Evolutionary conservation across 768 basidiomycete species (phyloP).

Genomic region (Atractiella rhizophila): DNA sequence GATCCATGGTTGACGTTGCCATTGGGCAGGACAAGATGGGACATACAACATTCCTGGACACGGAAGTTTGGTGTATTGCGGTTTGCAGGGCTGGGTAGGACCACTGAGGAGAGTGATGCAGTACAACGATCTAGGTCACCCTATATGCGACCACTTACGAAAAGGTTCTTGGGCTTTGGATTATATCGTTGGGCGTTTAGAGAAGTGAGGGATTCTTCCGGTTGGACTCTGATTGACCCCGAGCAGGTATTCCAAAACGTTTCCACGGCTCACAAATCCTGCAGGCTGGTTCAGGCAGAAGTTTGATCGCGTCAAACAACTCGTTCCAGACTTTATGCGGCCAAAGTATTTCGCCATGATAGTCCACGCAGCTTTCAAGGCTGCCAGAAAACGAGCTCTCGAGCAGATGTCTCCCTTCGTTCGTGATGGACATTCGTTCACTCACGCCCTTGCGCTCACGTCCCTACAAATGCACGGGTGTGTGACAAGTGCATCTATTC

Average conservation of each 20-base stretch:
- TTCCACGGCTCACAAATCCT: constrained; percentile 44
- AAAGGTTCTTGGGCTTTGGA: constrained; percentile 79
- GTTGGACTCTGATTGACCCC: not conserved
- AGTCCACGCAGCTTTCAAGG: constrained; percentile 75
- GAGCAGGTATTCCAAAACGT: constrained; percentile 26
- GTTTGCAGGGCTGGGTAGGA: constrained; percentile 93
- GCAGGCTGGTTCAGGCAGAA: constrained; percentile 65
- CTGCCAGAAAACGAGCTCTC: constrained; percentile 51
- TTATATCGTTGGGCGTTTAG: constrained; percentile 47
- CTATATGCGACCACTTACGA: constrained; percentile 63
- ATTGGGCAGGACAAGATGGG: constrained; percentile 39
- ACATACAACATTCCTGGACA: constrained; percentile 52
- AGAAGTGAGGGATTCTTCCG: constrained; percentile 34
- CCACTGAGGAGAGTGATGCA: constrained; percentile 57
- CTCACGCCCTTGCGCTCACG: constrained; percentile 60
- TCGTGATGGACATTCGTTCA: constrained; percentile 58
- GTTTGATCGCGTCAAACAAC: constrained; percentile 51
- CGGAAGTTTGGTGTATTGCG: constrained; percentile 65
- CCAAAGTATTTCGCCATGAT: constrained; percentile 92
- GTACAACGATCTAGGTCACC: constrained; percentile 78
- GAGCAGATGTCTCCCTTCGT: constrained; percentile 78
- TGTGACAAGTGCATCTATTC: constrained; percentile 71
- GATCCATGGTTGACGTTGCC: not conserved
- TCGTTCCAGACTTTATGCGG: constrained; percentile 60
- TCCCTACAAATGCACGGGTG: constrained; percentile 51